These are phyloP conservation scores for Aspergillus versicolor DNA, from an alignment of 2,329 filamentous ascomycete species.

Conservation along the genomic window DNA sequence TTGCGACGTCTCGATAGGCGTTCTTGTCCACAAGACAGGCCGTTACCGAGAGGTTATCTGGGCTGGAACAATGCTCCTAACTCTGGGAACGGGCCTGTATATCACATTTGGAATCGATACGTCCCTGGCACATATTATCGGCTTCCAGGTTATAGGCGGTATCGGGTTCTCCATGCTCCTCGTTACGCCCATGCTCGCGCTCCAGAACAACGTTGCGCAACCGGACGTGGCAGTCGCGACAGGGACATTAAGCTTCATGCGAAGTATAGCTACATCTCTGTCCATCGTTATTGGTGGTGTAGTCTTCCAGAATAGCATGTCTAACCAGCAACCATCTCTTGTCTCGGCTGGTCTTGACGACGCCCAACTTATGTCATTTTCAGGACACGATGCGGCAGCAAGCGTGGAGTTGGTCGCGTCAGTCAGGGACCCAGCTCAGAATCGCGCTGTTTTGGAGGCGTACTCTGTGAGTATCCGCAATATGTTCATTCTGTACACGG, in stretches of 20 bases:
- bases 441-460: conserved; percentile 42
- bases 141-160: conserved; percentile 30
- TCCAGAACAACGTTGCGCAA: conserved; percentile 53
- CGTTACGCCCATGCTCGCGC: conserved; percentile 56
- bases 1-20: conserved; percentile 45
- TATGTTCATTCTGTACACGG: conserved; percentile 51
- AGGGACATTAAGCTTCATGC: conserved; percentile 55
- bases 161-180: conserved; percentile 55
- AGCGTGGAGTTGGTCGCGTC: conserved; percentile 44
- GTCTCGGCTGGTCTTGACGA: neutral
- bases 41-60: conserved; percentile 49
- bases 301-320: conserved; percentile 38
- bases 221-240: conserved; percentile 53
- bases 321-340: neutral
- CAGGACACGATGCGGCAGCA: conserved; percentile 45
- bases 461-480: conserved; percentile 51
- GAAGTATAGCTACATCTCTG: conserved; percentile 67
- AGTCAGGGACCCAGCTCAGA: conserved; percentile 34
- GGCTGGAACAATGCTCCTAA: conserved; percentile 41
- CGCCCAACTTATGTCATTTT: conserved; percentile 18
- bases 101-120: conserved; percentile 34
- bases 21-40: conserved; percentile 50
- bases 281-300: conserved; percentile 74
- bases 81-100: conserved; percentile 48
- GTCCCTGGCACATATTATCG: neutral